Percentiles rank a stretch among this genome's conserved stretches.
Conservation (phyloP, 805 yeast species). For the Candida cerambycidarum region DNA sequence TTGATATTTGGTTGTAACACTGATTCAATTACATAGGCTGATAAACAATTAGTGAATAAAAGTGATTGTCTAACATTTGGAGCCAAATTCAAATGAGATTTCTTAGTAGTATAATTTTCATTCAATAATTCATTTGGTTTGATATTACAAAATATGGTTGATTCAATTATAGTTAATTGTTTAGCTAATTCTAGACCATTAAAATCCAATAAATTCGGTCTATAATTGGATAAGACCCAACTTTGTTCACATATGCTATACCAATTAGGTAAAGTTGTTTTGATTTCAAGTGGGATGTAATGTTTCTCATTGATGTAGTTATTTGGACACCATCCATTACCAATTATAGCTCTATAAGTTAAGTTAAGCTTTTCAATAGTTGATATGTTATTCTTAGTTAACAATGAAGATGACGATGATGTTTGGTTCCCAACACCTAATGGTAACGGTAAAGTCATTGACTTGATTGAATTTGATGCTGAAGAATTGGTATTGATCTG, state of each 20-base stretch:
- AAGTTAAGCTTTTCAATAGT: conserved; percentile 51
- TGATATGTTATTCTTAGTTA: conserved; percentile 38
- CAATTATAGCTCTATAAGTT: conserved; percentile 54
- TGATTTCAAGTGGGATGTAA: conserved; percentile 32
- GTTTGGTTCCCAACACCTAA: conserved; percentile 44
- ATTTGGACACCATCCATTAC: conserved; percentile 46
- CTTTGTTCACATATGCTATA: conserved; percentile 50
- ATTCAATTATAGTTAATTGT: conserved; percentile 72
- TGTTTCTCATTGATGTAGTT: conserved; percentile 29
- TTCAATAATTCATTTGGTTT: conserved; percentile 66
- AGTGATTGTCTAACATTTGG: conserved; percentile 64
- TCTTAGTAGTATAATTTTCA: conserved; percentile 60
- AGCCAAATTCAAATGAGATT: conserved; percentile 56
- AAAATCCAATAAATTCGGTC: conserved; percentile 53
- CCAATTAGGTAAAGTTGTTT: conserved; percentile 46
- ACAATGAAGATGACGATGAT: conserved; percentile 36
- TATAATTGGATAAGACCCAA: conserved; percentile 57
- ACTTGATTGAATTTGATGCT: conserved; percentile 37
- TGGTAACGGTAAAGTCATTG: conserved; percentile 43
- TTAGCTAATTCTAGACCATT: conserved; percentile 76
- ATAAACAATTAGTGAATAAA: conserved; percentile 67
- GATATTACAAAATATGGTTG: conserved; percentile 61
- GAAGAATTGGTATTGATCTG: conserved; percentile 49
- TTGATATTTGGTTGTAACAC: conserved; percentile 53
- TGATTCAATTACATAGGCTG: conserved; percentile 72